Percentiles rank a stretch among this genome's conserved stretches.
These are phyloP conservation scores for Aspergillus hancockii DNA, from an alignment of 495 filamentous ascomycete species.

Conservation along the genomic window DNA sequence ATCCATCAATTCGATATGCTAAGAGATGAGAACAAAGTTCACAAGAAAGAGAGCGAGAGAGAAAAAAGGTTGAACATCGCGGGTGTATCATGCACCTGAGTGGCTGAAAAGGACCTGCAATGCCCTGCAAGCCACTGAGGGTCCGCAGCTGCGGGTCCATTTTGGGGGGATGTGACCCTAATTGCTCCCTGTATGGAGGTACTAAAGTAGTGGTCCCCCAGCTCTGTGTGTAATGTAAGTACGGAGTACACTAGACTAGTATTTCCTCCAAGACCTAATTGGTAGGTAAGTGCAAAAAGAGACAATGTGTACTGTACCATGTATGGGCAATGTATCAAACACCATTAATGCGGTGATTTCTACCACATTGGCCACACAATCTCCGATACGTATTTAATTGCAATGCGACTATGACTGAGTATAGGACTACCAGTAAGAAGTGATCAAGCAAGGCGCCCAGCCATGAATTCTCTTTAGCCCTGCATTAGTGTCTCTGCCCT, in stretches of 20 bases:
- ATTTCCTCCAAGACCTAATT: not conserved
- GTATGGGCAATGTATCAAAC: too few relatives aligned
- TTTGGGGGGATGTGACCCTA: too few relatives aligned
- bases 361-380: not conserved
- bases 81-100: not conserved
- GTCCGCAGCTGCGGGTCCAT: not conserved
- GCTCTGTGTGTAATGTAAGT: not conserved
- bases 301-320: too few relatives aligned
- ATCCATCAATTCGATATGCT: not conserved
- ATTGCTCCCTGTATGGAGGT: too few relatives aligned
- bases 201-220: too few relatives aligned
- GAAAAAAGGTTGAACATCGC: not conserved
- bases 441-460: not conserved
- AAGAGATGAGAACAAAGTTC: conserved; percentile 1
- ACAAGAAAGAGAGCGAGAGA: not conserved
- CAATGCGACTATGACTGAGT: not conserved
- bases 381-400: not conserved
- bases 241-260: not conserved
- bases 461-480: not conserved
- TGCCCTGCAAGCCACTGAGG: conserved; percentile 7
- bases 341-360: not conserved
- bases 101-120: conserved; percentile 6
- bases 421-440: not conserved
- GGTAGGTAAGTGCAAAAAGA: not conserved
- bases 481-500: not conserved